Evolutionary conservation across 306 rosid genomes (phyloP).

Genomic region (Pterocarpus santalinus): DNA sequence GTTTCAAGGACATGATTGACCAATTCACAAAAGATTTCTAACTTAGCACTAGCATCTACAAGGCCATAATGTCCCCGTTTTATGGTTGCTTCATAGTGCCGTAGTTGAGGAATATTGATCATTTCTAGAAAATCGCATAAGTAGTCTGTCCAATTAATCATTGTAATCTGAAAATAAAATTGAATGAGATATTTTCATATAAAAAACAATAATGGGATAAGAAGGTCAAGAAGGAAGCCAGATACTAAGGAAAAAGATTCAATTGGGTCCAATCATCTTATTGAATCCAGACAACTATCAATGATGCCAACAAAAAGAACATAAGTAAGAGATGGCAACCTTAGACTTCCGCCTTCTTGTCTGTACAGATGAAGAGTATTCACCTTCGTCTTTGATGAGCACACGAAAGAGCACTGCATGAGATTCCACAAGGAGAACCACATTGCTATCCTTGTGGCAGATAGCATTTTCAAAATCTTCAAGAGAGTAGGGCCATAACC

Average conservation of each 20-base stretch:
- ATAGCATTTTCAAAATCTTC: constrained; percentile 91
- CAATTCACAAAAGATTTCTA: constrained; percentile 71
- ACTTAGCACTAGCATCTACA: constrained; percentile 71
- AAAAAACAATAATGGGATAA: constrained; percentile 10
- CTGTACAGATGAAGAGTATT: constrained; percentile 61
- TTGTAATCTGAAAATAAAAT: constrained; percentile 74
- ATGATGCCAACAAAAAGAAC: constrained; percentile 35
- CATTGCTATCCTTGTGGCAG: constrained; percentile 80
- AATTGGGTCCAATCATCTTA: constrained; percentile 10
- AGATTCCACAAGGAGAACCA: constrained; percentile 85
- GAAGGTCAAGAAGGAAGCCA: constrained; percentile 14
- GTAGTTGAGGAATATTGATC: constrained; percentile 68
- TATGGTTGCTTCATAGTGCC: constrained; percentile 64
- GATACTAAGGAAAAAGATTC: constrained; percentile 7
- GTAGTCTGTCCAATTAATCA: constrained; percentile 80
- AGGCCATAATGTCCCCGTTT: constrained; percentile 93
- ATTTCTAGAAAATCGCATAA: constrained; percentile 84
- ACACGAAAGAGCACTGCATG: constrained; percentile 84
- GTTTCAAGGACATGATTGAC: constrained; percentile 74
- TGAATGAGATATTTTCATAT: constrained; percentile 33
- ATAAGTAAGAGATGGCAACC: constrained; percentile 58
- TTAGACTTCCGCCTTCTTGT: constrained; percentile 64
- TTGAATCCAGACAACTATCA: neutral
- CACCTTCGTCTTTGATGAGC: constrained; percentile 69
- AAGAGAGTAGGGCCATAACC: constrained; percentile 79